Base-by-base conservation (phyloP, 805 yeast species). In the Metschnikowia lachancei region DNA sequence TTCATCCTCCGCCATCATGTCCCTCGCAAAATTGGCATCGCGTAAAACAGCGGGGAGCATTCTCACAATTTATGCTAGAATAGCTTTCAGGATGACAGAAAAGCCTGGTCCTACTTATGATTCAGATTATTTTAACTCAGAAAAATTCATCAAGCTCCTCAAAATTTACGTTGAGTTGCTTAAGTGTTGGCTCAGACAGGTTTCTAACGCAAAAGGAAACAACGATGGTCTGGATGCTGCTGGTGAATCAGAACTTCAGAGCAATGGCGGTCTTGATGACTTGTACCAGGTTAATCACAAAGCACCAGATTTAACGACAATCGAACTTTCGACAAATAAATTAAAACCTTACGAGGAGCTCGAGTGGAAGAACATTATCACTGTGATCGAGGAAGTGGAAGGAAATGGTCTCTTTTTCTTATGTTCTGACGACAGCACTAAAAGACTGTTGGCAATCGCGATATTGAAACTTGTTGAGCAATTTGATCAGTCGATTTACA, bases 351-450 rank as follows among this genome's bases (percentile, higher is more conserved):
- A 75, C 6, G 90, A 85, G 51, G 87, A 82, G 47, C 63, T 87
- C 31, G 92, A 87, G 59, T 74, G 88, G 77, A 87, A 87, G 54
- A 82, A 81, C 39, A 81, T 89, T 14, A 82, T 88, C 51, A 85
- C 96, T 0, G 85, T 87, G 0, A 83, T 94, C 39, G 98, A 94
- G 64, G 97, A 92, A 51, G 87, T 92, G 9, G 99, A 94, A 65
- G 97, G 99, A 0, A 88, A 91, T 60, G 99, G 97, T 0, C 66
- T 94, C 26, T 94, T 88, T 58, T 92, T 95, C 59, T 69, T 94
- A 18, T 87, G 96, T 57, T 87, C 96, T 1, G 95, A 90, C 55
- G 96, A 90, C 60, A 75, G 85, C 36, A 73, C 78, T 19, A 77
- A 88, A 11, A 73, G 99, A 44, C 82, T 81, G 49, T 67, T 83